phyloP scores from a whole-genome alignment of 345 rosid genomes.

The Alliaria petiolata region DNA sequence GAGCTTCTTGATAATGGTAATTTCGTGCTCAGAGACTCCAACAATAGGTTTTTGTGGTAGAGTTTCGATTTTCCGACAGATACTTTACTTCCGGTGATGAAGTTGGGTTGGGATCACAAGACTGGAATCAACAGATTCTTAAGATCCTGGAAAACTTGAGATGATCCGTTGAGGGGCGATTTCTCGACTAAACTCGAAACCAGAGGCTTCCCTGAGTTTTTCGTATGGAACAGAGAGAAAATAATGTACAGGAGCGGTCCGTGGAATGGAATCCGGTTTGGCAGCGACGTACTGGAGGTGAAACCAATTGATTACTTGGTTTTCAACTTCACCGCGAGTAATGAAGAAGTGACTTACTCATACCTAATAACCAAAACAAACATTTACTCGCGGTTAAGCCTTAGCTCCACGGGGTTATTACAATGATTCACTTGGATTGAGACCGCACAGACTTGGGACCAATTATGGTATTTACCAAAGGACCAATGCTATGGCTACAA shows the following conservation, averaged over 20 bases:
- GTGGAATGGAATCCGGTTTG: slow-evolving; percentile 55
- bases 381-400: slow-evolving; percentile 39
- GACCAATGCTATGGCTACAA: slow-evolving; percentile 60
- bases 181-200: slow-evolving; percentile 38
- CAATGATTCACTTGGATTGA: slow-evolving; percentile 49
- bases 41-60: slow-evolving; percentile 36
- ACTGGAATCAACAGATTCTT: slow-evolving; percentile 39
- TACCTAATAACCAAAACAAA: slow-evolving; percentile 20
- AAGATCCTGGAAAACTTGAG: slow-evolving; percentile 44
- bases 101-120: slow-evolving; percentile 43
- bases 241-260: slow-evolving; percentile 46
- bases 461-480: slow-evolving; percentile 65
- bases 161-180: slow-evolving; percentile 55
- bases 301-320: slow-evolving; percentile 33
- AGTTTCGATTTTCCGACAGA: neutral
- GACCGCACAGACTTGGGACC: slow-evolving; percentile 36
- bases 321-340: slow-evolving; percentile 28
- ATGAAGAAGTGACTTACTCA: slow-evolving; percentile 39
- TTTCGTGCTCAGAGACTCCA: slow-evolving; percentile 45
- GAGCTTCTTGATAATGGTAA: slow-evolving; percentile 63
- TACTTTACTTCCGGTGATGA: neutral
- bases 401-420: slow-evolving; percentile 37
- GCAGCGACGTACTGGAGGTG: slow-evolving; percentile 64
- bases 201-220: slow-evolving; percentile 52
- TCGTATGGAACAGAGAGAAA: slow-evolving; percentile 21